phyloP scores from a whole-genome alignment of 2,329 filamentous ascomycete genomes.

The Claviceps pusilla region DNA sequence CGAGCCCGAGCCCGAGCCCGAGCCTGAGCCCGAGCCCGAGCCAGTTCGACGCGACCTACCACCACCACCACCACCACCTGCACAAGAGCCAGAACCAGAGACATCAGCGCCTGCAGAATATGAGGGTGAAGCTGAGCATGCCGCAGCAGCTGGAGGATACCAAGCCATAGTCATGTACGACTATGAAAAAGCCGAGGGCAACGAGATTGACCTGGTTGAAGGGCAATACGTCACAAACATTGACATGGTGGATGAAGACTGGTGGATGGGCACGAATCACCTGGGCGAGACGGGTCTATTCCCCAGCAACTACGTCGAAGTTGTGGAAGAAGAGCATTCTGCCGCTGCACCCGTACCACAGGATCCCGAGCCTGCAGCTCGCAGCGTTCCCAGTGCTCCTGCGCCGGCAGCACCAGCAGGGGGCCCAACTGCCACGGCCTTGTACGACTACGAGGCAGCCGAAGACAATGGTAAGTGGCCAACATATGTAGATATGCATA shows the following conservation, averaged over 20 bases:
- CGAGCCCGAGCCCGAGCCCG: constrained; percentile 29
- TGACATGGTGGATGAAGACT: constrained; percentile 94
- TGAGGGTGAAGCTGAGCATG: constrained; percentile 20
- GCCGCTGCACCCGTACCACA: constrained; percentile 17
- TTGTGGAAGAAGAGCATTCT: constrained; percentile 49
- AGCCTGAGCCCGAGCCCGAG: constrained; percentile 32
- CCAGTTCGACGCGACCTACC: constrained; percentile 36
- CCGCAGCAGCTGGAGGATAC: constrained; percentile 37
- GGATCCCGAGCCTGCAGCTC: constrained; percentile 19
- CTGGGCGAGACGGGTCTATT: constrained; percentile 79
- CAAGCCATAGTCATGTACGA: constrained; percentile 79
- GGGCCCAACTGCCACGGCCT: constrained; percentile 61
- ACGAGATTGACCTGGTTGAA: constrained; percentile 82
- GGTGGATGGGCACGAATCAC: constrained; percentile 92
- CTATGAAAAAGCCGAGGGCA: constrained; percentile 95
- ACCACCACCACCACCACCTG: constrained; percentile 46
- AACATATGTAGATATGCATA: no score
- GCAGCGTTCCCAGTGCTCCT: constrained; percentile 17
- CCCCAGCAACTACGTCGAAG: constrained; percentile 91
- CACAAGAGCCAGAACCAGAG: constrained; percentile 41
- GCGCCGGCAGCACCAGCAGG: constrained; percentile 22
- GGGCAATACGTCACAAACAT: constrained; percentile 82
- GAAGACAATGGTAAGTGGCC: constrained; percentile 63
- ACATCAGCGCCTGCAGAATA: constrained; percentile 42
- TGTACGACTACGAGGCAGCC: constrained; percentile 93